Base-by-base conservation (phyloP, 352 stramenopile genomes). In the Phytophthora podocarpi region DNA sequence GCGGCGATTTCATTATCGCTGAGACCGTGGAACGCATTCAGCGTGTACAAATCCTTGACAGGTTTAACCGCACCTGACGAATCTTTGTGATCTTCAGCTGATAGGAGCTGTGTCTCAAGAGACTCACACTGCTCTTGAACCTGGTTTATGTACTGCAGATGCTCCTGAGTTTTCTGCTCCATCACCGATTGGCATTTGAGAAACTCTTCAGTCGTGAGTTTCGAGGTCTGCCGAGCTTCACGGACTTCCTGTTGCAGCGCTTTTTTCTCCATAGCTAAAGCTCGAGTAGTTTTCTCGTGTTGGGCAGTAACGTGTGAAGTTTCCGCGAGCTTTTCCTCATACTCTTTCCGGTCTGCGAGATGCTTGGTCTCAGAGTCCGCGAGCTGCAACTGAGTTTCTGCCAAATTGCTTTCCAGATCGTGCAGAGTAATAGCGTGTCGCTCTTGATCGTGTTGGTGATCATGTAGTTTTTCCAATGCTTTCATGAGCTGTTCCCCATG, bases 101-200 rank as follows among this genome's bases (percentile, higher is more conserved):
- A 36, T 40, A 74, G 36, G 5, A 70, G 54, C 13, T 74, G 59
- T 0, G 48, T 48, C 49, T 74, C 59, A 21, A 70, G 37, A 37
- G 34, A 52, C 40, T 74, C 53, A 20, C 53, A 64, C 18, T 61
- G 54, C 16, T 40, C 28, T 31, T 51, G 30, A 43, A 28, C 12
- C 42, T 30, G 30, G 7, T 23, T n/a, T 42, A 67, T 16, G 30
- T 36, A 31, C 8, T 47, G 35, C 11, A 54, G 7, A 13, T 53
- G 41, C 2, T 70, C 43, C 35, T 57, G 36, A 7, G 24, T 55
- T 30, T 47, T 59, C 35, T 70, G 40, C n/a, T 67, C 20, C 35
- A 48, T 50, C 26, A 47, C 7, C n/a, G 34, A 59, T 21, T 64
- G 65, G 23, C 12, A 64, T 7, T 54, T 42, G 11, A 60, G 32